These are phyloP conservation scores for Fusarium scirpi DNA, from an alignment of 2,329 filamentous ascomycete genomes.

Conservation along the genomic window DNA sequence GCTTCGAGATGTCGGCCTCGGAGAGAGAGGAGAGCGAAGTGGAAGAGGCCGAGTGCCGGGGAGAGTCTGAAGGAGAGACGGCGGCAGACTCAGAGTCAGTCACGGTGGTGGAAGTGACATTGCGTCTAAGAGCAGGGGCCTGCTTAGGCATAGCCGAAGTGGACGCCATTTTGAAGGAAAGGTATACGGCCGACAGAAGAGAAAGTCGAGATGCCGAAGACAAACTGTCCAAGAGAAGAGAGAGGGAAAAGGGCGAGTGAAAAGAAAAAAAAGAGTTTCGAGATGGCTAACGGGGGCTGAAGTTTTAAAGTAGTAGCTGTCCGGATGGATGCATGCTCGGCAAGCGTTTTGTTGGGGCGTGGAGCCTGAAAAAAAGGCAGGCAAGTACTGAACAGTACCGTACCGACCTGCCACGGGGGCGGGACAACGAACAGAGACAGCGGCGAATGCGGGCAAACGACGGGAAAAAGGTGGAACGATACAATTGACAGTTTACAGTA, in stretches of 20 bases:
- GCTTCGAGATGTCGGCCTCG: constrained; percentile 65
- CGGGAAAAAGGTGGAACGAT: constrained; percentile 31
- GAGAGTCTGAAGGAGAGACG: constrained; percentile 70
- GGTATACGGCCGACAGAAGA: constrained; percentile 39
- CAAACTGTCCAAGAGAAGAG: constrained; percentile 13
- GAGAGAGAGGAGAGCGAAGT: constrained; percentile 93
- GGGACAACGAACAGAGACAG: constrained; percentile 31
- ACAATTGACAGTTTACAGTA: neutral
- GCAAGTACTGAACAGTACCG: constrained; percentile 15
- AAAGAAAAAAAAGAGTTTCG: neutral
- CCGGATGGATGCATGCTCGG: constrained; percentile 35
- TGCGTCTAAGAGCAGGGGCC: constrained; percentile 62
- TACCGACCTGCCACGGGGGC: constrained; percentile 2
- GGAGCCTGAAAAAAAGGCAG: constrained; percentile 38
- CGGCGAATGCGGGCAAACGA: constrained; percentile 21
- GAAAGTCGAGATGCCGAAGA: constrained; percentile 39
- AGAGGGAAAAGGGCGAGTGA: constrained; percentile 6
- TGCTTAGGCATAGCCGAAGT: constrained; percentile 56
- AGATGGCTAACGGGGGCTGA: constrained; percentile 31
- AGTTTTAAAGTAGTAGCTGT: constrained; percentile 36
- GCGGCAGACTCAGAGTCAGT: constrained; percentile 66
- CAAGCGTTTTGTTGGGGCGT: constrained; percentile 48
- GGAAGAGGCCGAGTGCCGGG: constrained; percentile 76
- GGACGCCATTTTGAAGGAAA: constrained; percentile 58
- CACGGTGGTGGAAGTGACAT: constrained; percentile 60